These are phyloP conservation scores for Magnusiomyces magnusii DNA, from an alignment of 1,139 yeast species.

Conservation along the genomic window DNA sequence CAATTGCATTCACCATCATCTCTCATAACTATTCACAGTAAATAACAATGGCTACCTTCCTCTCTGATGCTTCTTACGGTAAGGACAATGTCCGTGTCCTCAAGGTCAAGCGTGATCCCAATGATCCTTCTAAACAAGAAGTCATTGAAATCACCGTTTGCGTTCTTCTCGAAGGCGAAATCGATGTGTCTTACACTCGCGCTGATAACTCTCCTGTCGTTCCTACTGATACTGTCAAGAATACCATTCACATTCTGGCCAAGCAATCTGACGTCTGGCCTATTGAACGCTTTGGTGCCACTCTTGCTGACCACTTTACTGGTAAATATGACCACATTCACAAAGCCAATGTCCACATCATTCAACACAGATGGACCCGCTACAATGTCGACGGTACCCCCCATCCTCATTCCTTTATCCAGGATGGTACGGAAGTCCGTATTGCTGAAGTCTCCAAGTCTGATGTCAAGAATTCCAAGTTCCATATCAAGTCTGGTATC, in stretches of 20 bases:
- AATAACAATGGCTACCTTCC: constrained; percentile 1
- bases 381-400: constrained; percentile 62
- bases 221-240: constrained; percentile 91
- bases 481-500: constrained; percentile 56
- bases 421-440: constrained; percentile 79
- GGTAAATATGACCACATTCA: constrained; percentile 66
- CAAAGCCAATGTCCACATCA: constrained; percentile 58
- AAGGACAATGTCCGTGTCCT: constrained; percentile 87
- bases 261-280: constrained; percentile 76
- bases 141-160: constrained; percentile 78
- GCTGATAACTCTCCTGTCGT: constrained; percentile 87
- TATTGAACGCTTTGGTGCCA: constrained; percentile 82
- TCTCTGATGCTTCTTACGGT: constrained; percentile 48
- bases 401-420: constrained; percentile 77
- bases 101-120: constrained; percentile 71
- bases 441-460: constrained; percentile 45
- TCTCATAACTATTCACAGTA: background rate
- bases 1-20: background rate
- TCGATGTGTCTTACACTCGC: constrained; percentile 71
- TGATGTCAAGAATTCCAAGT: constrained; percentile 40
- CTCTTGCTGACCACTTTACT: constrained; percentile 72
- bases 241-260: constrained; percentile 76
- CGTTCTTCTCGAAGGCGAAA: constrained; percentile 65
- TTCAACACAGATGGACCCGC: constrained; percentile 74
- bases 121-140: constrained; percentile 64